phyloP scores from a whole-genome alignment of 2,329 filamentous ascomycete species.

The Neoarthrinium moseri region DNA sequence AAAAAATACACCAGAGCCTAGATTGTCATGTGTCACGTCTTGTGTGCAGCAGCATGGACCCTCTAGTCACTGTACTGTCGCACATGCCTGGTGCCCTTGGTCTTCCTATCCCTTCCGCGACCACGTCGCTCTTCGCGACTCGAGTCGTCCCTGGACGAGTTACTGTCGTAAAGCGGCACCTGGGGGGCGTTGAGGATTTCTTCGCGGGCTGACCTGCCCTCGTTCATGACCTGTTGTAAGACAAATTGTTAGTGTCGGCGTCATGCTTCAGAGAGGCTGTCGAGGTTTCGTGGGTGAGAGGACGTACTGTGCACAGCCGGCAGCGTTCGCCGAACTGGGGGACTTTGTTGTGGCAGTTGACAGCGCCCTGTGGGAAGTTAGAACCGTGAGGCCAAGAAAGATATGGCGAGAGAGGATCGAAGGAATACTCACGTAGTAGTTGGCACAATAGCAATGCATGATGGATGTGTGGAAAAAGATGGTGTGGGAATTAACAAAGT shows the following conservation, averaged over 20 bases:
- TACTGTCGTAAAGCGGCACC: constrained; percentile 2
- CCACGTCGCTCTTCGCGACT: constrained; percentile 12
- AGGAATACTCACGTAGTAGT: constrained; percentile 24
- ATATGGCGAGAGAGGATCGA: neutral
- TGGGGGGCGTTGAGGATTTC: constrained; percentile 9
- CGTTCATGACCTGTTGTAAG: constrained; percentile 21
- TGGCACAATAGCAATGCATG: constrained; percentile 28
- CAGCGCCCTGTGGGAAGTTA: constrained; percentile 16
- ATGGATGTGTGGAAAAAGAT: neutral
- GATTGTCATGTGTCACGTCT: neutral
- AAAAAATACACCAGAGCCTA: neutral
- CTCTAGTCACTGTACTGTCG: constrained; percentile 1
- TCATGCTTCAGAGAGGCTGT: no score
- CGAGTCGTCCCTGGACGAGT: constrained; percentile 10
- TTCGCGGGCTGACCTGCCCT: constrained; percentile 19
- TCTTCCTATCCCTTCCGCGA: constrained; percentile 9
- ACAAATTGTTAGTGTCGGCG: neutral
- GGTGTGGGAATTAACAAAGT: neutral
- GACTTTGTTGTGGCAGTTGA: constrained; percentile 28
- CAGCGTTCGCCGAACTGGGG: constrained; percentile 26
- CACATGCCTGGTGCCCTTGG: constrained; percentile 1
- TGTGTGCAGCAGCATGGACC: no score
- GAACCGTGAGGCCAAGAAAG: neutral
- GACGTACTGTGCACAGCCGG: constrained; percentile 23
- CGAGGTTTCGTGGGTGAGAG: neutral